Base-by-base conservation (phyloP, 495 filamentous ascomycete species). In the Penicillium manginii region DNA sequence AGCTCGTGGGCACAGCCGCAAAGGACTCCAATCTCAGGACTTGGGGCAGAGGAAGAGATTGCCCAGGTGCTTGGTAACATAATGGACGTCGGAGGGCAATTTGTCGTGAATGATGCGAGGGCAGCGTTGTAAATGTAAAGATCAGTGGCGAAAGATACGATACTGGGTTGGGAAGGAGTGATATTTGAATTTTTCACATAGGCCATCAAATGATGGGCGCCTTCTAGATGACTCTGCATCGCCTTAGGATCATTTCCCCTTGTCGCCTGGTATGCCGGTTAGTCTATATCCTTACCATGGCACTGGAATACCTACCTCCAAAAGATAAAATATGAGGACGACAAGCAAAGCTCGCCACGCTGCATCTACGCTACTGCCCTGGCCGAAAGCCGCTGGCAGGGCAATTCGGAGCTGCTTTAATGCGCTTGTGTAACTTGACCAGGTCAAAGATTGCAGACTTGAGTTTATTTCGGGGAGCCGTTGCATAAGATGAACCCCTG, bases 291-390 rank as follows among this genome's bases (percentile, higher is more conserved):
- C 14, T 43, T 18, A 43, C 17, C n/a, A 8, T 43, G 40, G 22
- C 15, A 37, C 3, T 29, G 18, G 3, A n/a, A 18, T 14, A 51
- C 61, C 32, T 63, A 53, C 61, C 61, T 63, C 61, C 35, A 63
- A 19, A 50, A 63, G 52, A 52, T 63, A 63, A 29, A 63, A 59
- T 59, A 63, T 53, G 17, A 63, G 56, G n/a, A 63, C 61, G 35
- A 63, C 48, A 37, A 63, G 42, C 4, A 63, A 46, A 43, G 52
- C 52, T 19, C 57, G 56, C 53, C 56, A 59, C 29, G 49, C 61
- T 35, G 52, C 52, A 52, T 60, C 61, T 42, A 56, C 42, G 29
- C 26, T 53, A 53, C 31, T 46, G 4, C 17, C 40, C 7, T 35
- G 31, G 7, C 17, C 37, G n/a, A 43, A 52, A 31, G 33, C 19